Evolutionary conservation across 2,329 filamentous ascomycete species (phyloP).

Genomic region (Ustulina deusta): DNA sequence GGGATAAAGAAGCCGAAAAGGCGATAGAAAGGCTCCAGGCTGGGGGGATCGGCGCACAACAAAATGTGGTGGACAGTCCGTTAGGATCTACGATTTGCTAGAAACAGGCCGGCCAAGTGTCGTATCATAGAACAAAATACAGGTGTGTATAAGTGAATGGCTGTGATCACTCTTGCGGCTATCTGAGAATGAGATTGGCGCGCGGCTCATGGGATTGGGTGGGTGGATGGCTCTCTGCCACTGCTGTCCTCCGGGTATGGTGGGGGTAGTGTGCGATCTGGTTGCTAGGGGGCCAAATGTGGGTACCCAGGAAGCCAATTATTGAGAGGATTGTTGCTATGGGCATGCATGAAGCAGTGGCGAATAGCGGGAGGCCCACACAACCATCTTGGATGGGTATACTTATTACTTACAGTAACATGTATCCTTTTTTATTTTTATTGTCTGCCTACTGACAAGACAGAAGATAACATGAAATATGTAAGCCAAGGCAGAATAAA

Average conservation of each 20-base stretch:
- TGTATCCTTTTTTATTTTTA: neutral
- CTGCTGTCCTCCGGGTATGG: neutral
- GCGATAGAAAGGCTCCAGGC: conserved; percentile 78
- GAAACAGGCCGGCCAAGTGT: neutral
- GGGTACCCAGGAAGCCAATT: conserved; percentile 12
- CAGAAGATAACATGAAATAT: too few species aligned
- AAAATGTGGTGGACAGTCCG: conserved; percentile 13
- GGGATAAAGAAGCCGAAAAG: conserved; percentile 78
- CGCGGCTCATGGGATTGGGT: conserved; percentile 14
- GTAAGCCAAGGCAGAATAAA: too few species aligned
- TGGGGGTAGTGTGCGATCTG: neutral
- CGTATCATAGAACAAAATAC: neutral
- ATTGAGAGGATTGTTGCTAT: conserved; percentile 32
- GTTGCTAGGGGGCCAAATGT: conserved; percentile 15
- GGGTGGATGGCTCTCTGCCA: neutral
- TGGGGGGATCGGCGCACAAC: conserved; percentile 39
- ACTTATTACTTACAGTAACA: neutral
- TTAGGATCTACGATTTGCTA: neutral
- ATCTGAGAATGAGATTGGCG: conserved; percentile 14
- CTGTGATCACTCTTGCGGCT: conserved; percentile 1
- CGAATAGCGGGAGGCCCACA: conserved; percentile 9
- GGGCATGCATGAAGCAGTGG: conserved; percentile 32
- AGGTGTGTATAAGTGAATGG: conserved; percentile 3
- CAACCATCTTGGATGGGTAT: conserved; percentile 1
- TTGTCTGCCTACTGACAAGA: too few species aligned